Evolutionary conservation across 2,329 filamentous ascomycete species (phyloP).

Genomic region (Aspergillus tubingensis): DNA sequence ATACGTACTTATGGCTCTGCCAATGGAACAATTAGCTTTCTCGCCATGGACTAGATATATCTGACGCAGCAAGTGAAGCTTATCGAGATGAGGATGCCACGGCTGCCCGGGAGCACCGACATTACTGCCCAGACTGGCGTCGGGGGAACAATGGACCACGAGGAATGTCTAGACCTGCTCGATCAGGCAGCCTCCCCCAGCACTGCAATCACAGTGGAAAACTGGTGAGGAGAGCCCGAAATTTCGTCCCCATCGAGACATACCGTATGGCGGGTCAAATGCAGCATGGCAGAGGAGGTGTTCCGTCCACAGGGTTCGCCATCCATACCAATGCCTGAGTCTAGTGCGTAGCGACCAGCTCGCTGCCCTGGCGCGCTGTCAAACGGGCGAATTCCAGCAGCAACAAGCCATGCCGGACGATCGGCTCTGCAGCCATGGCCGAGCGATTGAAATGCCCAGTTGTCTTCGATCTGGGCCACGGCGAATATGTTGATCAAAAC

Average conservation of each 20-base stretch:
- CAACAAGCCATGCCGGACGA: background rate
- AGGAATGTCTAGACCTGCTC: constrained; percentile 6
- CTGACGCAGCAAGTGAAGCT: background rate
- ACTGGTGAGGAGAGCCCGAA: background rate
- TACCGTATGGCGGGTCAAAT: background rate
- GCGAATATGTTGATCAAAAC: constrained; percentile 16
- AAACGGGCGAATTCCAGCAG: background rate
- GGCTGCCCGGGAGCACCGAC: background rate
- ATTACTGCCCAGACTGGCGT: constrained; percentile 7
- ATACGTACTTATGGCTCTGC: no score
- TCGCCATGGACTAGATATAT: no score
- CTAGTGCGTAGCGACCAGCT: background rate
- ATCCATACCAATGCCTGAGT: background rate
- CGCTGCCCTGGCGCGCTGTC: background rate
- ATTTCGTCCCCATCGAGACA: background rate
- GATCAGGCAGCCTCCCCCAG: background rate
- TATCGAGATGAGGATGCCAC: background rate
- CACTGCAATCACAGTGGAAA: background rate
- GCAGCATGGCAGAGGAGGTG: no score
- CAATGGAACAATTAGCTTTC: no score
- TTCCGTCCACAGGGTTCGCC: background rate
- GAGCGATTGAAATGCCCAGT: background rate
- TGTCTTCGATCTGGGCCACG: constrained; percentile 4
- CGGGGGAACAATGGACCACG: background rate
- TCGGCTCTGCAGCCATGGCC: background rate